These are phyloP conservation scores for Termitomyces sp. DNA, from an alignment of 768 basidiomycete species.

Conservation along the genomic window DNA sequence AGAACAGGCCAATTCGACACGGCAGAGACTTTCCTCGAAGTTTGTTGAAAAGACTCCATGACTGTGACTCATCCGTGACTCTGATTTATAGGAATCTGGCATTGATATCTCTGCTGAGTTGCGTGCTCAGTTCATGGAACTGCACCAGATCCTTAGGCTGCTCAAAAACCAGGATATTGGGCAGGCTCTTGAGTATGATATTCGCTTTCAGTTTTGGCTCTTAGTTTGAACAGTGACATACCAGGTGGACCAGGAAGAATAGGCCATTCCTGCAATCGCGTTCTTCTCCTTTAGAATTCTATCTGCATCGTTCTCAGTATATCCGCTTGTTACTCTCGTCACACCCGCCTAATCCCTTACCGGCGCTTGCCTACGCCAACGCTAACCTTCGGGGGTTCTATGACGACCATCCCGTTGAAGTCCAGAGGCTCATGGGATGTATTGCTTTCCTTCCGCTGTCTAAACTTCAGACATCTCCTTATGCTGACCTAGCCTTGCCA, in stretches of 20 bases:
- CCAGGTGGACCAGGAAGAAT: constrained; percentile 78
- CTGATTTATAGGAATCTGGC: constrained; percentile 53
- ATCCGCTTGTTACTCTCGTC: constrained; percentile 68
- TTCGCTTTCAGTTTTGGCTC: neutral
- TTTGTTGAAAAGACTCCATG: constrained; percentile 23
- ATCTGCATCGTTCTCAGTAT: constrained; percentile 88
- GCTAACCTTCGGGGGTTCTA: constrained; percentile 60
- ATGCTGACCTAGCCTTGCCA: constrained; percentile 68
- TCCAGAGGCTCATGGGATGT: constrained; percentile 66
- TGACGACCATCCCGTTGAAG: constrained; percentile 52
- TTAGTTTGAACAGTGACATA: constrained; percentile 1
- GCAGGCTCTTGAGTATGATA: constrained; percentile 68
- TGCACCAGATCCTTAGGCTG: constrained; percentile 68
- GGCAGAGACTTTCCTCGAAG: constrained; percentile 70
- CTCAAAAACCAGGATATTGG: constrained; percentile 60
- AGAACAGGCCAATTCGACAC: constrained; percentile 78
- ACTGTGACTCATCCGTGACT: constrained; percentile 2
- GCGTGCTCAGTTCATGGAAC: constrained; percentile 54
- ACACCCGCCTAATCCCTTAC: constrained; percentile 47
- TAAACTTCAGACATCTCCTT: constrained; percentile 64
- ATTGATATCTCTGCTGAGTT: constrained; percentile 48
- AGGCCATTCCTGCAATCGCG: constrained; percentile 59
- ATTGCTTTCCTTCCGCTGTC: constrained; percentile 65
- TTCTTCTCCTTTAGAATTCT: constrained; percentile 81
- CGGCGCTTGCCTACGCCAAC: constrained; percentile 74